Evolutionary conservation across 2,329 filamentous ascomycete species (phyloP).

Genomic region (Colletotrichum sp.): DNA sequence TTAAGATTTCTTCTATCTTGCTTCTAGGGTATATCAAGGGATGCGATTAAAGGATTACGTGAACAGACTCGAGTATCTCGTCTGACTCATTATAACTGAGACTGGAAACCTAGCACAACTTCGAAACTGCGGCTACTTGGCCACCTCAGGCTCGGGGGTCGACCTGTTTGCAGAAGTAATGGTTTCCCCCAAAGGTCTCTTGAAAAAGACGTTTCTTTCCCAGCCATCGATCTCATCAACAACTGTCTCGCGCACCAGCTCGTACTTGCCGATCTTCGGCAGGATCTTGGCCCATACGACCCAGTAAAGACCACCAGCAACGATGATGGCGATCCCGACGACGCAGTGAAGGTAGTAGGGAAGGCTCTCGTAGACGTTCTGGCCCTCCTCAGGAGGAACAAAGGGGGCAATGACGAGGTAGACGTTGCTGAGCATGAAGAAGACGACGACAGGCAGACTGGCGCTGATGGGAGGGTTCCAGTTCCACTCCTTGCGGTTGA

Average conservation of each 20-base stretch:
- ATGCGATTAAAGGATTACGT: neutral
- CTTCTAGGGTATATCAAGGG: constrained; percentile 12
- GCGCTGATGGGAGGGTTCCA: constrained; percentile 63
- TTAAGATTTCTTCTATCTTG: neutral
- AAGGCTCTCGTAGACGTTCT: constrained; percentile 57
- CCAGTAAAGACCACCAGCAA: constrained; percentile 60
- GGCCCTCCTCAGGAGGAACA: constrained; percentile 54
- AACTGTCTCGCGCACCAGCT: constrained; percentile 58
- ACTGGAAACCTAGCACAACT: neutral
- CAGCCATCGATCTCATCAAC: constrained; percentile 67
- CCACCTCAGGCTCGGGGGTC: neutral
- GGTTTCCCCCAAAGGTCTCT: constrained; percentile 36
- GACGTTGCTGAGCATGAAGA: constrained; percentile 67
- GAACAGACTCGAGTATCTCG: neutral
- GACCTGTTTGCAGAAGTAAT: neutral
- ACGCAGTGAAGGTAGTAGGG: constrained; percentile 65
- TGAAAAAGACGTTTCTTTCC: constrained; percentile 62
- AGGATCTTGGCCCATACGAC: constrained; percentile 58
- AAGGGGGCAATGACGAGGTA: constrained; percentile 67
- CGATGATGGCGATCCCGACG: constrained; percentile 60
- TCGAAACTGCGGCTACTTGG: neutral
- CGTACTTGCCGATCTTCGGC: constrained; percentile 57
- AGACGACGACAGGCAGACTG: constrained; percentile 56
- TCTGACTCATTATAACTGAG: neutral
- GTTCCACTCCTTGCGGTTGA: constrained; percentile 49